Conservation (phyloP, 2,329 filamentous ascomycete species). For the Zymoseptoria tritici region DNA sequence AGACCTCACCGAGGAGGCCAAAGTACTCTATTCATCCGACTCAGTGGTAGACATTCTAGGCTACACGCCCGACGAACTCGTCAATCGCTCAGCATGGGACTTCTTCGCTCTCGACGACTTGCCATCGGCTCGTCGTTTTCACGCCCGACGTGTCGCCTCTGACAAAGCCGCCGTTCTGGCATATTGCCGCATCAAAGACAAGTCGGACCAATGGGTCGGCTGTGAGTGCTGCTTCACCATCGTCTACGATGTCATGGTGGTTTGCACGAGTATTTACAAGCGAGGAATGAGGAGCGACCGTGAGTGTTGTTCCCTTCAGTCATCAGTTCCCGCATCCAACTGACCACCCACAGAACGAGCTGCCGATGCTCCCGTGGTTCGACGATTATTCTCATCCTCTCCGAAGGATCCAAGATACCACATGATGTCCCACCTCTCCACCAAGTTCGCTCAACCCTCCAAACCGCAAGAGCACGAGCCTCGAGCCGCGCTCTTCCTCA, state of each 20-base stretch:
- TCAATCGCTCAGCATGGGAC: conserved; percentile 71
- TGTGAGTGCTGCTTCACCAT: conserved; percentile 88
- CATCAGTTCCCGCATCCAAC: not conserved
- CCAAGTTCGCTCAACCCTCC: conserved; percentile 61
- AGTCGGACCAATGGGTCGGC: conserved; percentile 62
- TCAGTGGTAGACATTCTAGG: conserved; percentile 78
- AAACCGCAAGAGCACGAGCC: conserved; percentile 60
- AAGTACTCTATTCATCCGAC: conserved; percentile 75
- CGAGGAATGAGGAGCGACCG: conserved; percentile 63
- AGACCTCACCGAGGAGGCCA: conserved; percentile 70
- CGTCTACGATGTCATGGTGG: conserved; percentile 80
- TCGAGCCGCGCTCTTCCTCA: conserved; percentile 74
- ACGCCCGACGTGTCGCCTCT: conserved; percentile 64
- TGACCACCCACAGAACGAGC: conserved; percentile 56
- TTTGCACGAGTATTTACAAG: conserved; percentile 72
- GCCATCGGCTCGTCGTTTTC: conserved; percentile 63
- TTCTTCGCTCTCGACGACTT: conserved; percentile 81
- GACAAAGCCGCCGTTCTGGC: conserved; percentile 81
- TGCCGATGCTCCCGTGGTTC: conserved; percentile 67
- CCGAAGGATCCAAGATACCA: conserved; percentile 79
- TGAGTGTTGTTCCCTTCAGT: conserved; percentile 41
- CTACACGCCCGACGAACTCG: conserved; percentile 67
- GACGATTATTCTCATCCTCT: conserved; percentile 72
- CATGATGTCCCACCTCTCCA: conserved; percentile 78
- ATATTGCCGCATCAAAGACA: conserved; percentile 66